Base-by-base conservation (phyloP, 75 land plant species). In the Isoetes taiwanensis region DNA sequence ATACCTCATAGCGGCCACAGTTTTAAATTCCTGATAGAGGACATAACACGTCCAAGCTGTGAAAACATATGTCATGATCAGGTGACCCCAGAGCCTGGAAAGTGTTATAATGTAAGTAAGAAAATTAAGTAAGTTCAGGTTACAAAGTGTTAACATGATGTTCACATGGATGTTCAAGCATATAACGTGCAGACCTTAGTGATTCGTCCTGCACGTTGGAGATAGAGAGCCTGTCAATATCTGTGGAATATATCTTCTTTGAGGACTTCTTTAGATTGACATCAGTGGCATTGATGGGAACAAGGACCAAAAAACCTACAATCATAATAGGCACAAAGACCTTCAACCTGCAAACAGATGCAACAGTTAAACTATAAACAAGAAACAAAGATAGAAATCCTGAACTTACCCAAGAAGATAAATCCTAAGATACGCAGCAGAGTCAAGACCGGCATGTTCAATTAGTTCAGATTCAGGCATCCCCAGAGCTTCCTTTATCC, bases 391-490 rank as follows among this genome's bases (percentile, higher is more conserved):
- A 57, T 30, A 32, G 31, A 21, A 16, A 29, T 30, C 10, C 26
- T 23, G 24, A 3, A 59, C 68, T 41, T n/a, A 91, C 98, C 98
- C 98, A 55, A 91, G 80, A 54, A 91, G 72, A 53, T 81, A 93
- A 53, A 93, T 93, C 50, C 89, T 72, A 40, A 93, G 75, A 52
- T 64, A 81, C 1, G 77, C 79, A 41, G 78, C 98, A 39, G 98
- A 81, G 53, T 93, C 98, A 21, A 93, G 76, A 2, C 98, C 95
- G n/a, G 98, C 98, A 43, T 93, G 98, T 24, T 87, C 77, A 50
- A 87, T 80, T 5, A 93, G 70, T 64, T 81, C 84, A 12, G 63
- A 54, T 41, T 93, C 81, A 12, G 80, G 79, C 90, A 87, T 93
- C 52, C 57, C 68, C 30, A 93, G 66, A 21, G 95, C 85, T 25